Evolutionary conservation across 257 asterid species (phyloP).

Genomic region (Nicotiana otophora): DNA sequence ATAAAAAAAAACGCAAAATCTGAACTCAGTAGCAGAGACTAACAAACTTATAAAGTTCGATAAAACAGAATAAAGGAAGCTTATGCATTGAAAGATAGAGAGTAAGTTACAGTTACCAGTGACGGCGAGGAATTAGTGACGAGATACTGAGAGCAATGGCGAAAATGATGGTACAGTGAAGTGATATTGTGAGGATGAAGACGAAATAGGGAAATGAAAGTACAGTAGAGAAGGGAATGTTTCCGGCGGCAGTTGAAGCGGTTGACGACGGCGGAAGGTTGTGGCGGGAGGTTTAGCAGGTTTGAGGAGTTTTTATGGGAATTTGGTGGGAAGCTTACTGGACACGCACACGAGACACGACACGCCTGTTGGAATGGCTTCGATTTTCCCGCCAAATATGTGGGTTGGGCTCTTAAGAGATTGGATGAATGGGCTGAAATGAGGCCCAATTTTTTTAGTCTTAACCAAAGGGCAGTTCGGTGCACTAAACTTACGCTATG

Average conservation of each 20-base stretch:
- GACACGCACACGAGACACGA: constrained; percentile 1
- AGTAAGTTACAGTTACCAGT: background rate
- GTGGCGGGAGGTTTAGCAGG: background rate
- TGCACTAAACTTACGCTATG: no score
- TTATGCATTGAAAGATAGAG: background rate
- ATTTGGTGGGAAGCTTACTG: constrained; percentile 18
- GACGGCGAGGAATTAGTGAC: background rate
- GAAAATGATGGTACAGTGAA: background rate
- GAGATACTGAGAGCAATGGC: background rate
- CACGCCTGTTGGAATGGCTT: constrained; percentile 24
- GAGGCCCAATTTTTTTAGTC: no score
- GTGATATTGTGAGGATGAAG: background rate
- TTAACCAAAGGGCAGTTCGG: no score
- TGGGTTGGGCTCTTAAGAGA: background rate
- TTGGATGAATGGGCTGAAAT: background rate
- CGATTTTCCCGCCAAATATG: constrained; percentile 58
- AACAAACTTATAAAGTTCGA: background rate
- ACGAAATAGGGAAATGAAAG: background rate
- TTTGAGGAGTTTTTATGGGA: background rate
- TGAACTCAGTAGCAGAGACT: background rate
- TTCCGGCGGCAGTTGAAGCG: background rate
- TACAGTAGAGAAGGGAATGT: background rate
- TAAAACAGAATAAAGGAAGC: background rate
- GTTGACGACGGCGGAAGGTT: background rate
- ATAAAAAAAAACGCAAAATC: background rate